phyloP scores from a whole-genome alignment of 2,329 filamentous ascomycete species.

The Talaromyces sp. region DNA sequence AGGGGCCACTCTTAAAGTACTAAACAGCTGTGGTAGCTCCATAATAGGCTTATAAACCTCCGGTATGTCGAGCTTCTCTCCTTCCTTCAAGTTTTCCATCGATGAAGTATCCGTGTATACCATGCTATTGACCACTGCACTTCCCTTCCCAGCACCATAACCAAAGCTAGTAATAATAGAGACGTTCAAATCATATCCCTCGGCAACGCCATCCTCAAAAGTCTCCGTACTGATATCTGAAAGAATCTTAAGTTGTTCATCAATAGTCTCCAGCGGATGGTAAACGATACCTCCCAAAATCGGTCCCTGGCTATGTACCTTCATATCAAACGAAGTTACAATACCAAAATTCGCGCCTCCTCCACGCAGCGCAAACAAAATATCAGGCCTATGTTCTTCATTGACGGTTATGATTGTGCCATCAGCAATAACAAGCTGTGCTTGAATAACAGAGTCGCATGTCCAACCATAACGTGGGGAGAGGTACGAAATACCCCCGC shows the following conservation, averaged over 20 bases:
- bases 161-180: not conserved
- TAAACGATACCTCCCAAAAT: not conserved
- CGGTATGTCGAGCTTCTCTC: not conserved
- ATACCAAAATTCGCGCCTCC: slow-evolving; percentile 46
- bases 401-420: slow-evolving; percentile 21
- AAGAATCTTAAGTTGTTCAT: not conserved
- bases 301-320: not conserved
- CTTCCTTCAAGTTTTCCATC: not conserved
- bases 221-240: not conserved
- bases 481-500: slow-evolving; percentile 40
- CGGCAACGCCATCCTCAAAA: too few relatives aligned
- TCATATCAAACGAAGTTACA: slow-evolving; percentile 26
- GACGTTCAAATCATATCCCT: not conserved
- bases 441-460: slow-evolving; percentile 26
- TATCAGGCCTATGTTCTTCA: slow-evolving; percentile 32
- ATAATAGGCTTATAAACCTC: not conserved
- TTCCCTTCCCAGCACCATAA: not conserved
- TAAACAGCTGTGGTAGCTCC: not conserved
- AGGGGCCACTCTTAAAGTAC: not conserved
- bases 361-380: slow-evolving; percentile 42
- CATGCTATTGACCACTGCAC: not conserved
- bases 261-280: not conserved
- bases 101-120: not conserved
- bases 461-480: slow-evolving; percentile 29
- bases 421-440: slow-evolving; percentile 11